Percentiles rank a stretch among this genome's conserved stretches.
Conservation (phyloP, 83 land plant genomes). For the Picea engelmannii region DNA sequence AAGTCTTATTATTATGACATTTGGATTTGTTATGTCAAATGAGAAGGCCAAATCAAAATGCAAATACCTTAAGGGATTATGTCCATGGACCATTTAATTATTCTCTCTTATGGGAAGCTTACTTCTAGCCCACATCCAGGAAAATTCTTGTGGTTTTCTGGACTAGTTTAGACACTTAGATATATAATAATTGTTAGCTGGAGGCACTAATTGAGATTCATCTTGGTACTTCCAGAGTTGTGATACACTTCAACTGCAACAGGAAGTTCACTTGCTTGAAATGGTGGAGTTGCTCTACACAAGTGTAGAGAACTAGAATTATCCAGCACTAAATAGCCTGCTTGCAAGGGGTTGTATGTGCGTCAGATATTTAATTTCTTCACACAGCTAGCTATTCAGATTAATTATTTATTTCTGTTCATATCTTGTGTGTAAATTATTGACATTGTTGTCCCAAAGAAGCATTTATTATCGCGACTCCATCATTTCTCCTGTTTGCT, state of each 20-base stretch:
- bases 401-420: not conserved
- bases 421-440: slow-evolving; percentile 1
- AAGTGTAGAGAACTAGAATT: slow-evolving; percentile 2
- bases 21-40: slow-evolving; percentile 3
- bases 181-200: slow-evolving; percentile 9
- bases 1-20: slow-evolving; percentile 12
- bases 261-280: not conserved
- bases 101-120: not conserved
- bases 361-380: not conserved
- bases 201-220: slow-evolving; percentile 8
- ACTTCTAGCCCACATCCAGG: not conserved
- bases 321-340: not conserved
- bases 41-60: not conserved
- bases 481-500: not conserved
- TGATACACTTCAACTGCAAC: not conserved
- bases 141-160: slow-evolving; percentile 7
- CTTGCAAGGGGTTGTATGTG: not conserved
- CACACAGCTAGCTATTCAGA: not conserved
- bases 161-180: not conserved
- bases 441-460: not conserved
- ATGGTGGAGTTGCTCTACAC: not conserved
- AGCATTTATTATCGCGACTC: not conserved
- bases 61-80: not conserved
- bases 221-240: not conserved
- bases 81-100: not conserved